A percentile compares a stretch with the other conserved stretches of the same genome.
phyloP scores from a whole-genome alignment of 441 rosid genomes.

The Gossypium lobatum region DNA sequence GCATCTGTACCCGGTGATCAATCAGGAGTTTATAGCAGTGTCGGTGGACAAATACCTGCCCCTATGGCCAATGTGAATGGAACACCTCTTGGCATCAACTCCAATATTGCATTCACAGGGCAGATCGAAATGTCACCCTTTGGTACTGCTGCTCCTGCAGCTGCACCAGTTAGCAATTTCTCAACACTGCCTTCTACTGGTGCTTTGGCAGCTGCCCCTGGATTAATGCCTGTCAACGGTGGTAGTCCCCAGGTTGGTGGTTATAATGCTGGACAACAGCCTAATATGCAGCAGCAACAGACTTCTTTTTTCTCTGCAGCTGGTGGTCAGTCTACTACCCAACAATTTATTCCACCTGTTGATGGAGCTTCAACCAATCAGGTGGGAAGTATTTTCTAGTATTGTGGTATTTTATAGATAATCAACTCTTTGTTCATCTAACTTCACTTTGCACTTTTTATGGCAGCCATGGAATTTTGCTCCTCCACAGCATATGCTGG shows the following conservation, averaged over 20 bases:
- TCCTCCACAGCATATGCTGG: conserved; percentile 37
- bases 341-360: conserved; percentile 35
- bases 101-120: conserved; percentile 24
- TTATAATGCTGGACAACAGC: conserved; percentile 35
- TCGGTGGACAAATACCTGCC: conserved; percentile 26
- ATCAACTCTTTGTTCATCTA: conserved; percentile 4
- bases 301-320: conserved; percentile 43
- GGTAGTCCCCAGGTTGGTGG: conserved; percentile 23
- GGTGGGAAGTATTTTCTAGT: conserved; percentile 31
- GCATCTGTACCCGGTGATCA: conserved; percentile 43
- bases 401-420: conserved; percentile 1
- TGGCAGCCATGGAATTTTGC: conserved; percentile 55
- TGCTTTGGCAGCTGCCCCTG: conserved; percentile 29
- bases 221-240: conserved; percentile 30
- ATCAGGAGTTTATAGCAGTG: conserved; percentile 33
- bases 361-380: conserved; percentile 47
- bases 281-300: conserved; percentile 41
- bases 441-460: conserved; percentile 17
- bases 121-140: conserved; percentile 17
- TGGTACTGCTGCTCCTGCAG: conserved; percentile 24
- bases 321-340: conserved; percentile 33
- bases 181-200: conserved; percentile 28
- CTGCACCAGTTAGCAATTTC: conserved; percentile 26
- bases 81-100: conserved; percentile 21
- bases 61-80: conserved; percentile 22